Evolutionary conservation across 2,329 filamentous ascomycete species (phyloP), one percentile per base, ranked within the genome.

Genomic region (Metarhizium guizhouense): DNA sequence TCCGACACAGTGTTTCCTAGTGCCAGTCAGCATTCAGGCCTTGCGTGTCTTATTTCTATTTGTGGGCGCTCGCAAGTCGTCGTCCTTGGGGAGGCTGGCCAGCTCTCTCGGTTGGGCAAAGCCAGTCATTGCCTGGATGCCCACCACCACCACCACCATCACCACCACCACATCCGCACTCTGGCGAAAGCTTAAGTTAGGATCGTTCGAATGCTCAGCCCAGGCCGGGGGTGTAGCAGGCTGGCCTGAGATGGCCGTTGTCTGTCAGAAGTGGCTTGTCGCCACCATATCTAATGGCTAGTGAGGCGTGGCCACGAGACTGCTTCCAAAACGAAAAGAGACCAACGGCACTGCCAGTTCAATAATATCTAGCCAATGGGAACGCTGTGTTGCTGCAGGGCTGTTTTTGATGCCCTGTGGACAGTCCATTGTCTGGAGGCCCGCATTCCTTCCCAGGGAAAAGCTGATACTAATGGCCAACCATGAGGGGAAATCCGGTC

Each of bases 11-110:
- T 48, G 14, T 18, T 10, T 3, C 11, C 14, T 20, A 20, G 32
- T 36, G 34, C 49, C n/a, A 11, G 32, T 34, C 32, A 42, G 36
- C 18, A 25, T 32, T 40, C 36, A 52, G n/a, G 38, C 50, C 20
- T 40, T 18, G 7, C 3, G 6, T 18, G 25, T 16, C 51, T 18
- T 53, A 25, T 52, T 32, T 45, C 36, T 52, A 52, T 52, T 52
- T 52, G 50, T 29, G 50, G 50, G 25, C 36, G 50, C 38, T 43
- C 8, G 34, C 16, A 42, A 25, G 29, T 20, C 51, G 20, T 34
- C 51, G 6, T 42, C 14, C 47, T 20, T 6, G n/a, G 51, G 51
- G 40, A 53, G 51, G 51, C 51, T 53, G 51, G 51, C 51, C 40
- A 47, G 51, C 38, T 32, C 16, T 6, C 36, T 32, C 2, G n/a